These are phyloP conservation scores for Fraxinus sp. DNA, from an alignment of 305 asterid species.

Conservation along the genomic window DNA sequence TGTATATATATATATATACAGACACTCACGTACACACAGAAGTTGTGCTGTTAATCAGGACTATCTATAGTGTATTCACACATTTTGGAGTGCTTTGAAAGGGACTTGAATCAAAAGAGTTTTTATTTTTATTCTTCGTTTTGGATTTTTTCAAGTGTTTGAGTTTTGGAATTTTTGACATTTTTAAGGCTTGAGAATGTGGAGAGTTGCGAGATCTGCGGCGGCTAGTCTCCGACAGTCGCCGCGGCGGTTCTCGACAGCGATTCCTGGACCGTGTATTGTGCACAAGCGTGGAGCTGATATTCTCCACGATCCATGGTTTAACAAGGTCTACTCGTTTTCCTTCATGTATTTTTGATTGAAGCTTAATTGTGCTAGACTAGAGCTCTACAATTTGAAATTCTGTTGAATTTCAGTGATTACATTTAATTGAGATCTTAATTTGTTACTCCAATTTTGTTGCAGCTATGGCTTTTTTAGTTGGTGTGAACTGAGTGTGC, in stretches of 20 bases:
- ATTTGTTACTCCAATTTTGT: not conserved
- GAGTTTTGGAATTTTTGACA: conserved; percentile 2
- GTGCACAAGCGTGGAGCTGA: conserved; percentile 98
- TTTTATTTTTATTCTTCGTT: not conserved
- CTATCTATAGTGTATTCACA: not conserved
- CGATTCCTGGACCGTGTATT: conserved; percentile 85
- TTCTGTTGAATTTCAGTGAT: conserved; percentile 11
- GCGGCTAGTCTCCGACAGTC: conserved; percentile 58
- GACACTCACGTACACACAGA: not conserved
- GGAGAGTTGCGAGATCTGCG: conserved; percentile 81
- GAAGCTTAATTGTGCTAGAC: conserved; percentile 17
- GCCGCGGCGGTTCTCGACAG: conserved; percentile 65
- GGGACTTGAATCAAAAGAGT: not conserved
- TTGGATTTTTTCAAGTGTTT: not conserved
- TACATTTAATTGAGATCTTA: conserved; percentile 24
- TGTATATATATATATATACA: not conserved
- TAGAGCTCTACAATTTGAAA: conserved; percentile 11
- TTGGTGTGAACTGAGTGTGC: not conserved
- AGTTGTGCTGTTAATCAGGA: not conserved
- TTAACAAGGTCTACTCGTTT: conserved; percentile 65
- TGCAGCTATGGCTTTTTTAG: not conserved
- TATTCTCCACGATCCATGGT: conserved; percentile 98
- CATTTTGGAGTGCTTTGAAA: conserved; percentile 6
- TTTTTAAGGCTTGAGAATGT: conserved; percentile 41
- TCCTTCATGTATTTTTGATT: not conserved